These are phyloP conservation scores for Theobroma cacao DNA, from an alignment of 345 rosid species.

Conservation along the genomic window DNA sequence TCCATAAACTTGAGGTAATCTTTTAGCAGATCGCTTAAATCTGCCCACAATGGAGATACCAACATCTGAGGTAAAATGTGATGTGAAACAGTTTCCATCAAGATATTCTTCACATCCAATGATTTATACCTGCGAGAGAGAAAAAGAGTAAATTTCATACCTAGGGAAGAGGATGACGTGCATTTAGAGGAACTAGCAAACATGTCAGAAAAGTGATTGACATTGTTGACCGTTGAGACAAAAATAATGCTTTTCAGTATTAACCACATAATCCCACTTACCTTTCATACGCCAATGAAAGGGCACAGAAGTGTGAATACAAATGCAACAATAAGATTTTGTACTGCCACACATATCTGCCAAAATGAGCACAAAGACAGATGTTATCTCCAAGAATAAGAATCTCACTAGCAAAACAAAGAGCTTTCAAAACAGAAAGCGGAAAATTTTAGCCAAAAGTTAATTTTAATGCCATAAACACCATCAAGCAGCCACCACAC, in stretches of 20 bases:
- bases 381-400: constrained; percentile 18
- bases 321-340: constrained; percentile 85
- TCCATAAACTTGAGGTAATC: constrained; percentile 97
- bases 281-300: constrained; percentile 81
- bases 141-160: constrained; percentile 11
- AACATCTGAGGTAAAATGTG: constrained; percentile 83
- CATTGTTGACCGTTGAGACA: background rate
- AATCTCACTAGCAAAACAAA: background rate
- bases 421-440: background rate
- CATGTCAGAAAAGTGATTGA: background rate
- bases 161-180: background rate
- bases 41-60: constrained; percentile 80
- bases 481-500: background rate
- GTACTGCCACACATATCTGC: constrained; percentile 88
- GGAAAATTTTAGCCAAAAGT: background rate
- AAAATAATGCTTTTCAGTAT: background rate
- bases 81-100: constrained; percentile 88
- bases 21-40: constrained; percentile 64
- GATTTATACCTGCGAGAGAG: constrained; percentile 68
- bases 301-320: constrained; percentile 77
- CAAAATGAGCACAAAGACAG: constrained; percentile 24
- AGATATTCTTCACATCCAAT: constrained; percentile 95
- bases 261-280: constrained; percentile 23
- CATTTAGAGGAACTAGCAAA: background rate
- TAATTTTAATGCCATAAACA: background rate